phyloP scores from a whole-genome alignment of 2,329 filamentous ascomycete species.

The Venturia asperata region DNA sequence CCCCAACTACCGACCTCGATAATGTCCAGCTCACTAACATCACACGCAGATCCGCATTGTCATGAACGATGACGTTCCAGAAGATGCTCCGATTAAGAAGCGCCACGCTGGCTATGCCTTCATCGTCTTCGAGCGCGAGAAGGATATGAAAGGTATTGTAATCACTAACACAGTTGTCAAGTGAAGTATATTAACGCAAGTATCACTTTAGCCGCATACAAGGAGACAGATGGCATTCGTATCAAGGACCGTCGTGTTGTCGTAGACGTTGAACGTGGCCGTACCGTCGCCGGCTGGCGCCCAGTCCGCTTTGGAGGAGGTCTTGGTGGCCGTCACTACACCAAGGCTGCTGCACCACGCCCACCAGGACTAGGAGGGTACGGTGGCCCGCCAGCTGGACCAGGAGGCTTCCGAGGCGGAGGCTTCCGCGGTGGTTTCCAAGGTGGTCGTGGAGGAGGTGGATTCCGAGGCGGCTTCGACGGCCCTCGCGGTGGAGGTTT shows the following conservation, averaged over 20 bases:
- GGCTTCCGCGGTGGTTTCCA: constrained; percentile 50
- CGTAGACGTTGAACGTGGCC: constrained; percentile 92
- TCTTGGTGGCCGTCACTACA: constrained; percentile 86
- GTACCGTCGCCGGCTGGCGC: constrained; percentile 89
- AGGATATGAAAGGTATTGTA: constrained; percentile 92
- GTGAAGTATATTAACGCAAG: constrained; percentile 24
- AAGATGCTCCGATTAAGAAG: constrained; percentile 48
- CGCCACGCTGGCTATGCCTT: constrained; percentile 93
- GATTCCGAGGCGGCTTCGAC: constrained; percentile 35
- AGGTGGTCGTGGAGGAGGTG: constrained; percentile 48
- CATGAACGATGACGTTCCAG: constrained; percentile 63
- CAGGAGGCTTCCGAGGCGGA: constrained; percentile 46
- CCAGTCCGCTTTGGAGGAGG: constrained; percentile 87
- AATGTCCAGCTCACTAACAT: not conserved
- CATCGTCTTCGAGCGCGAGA: constrained; percentile 92
- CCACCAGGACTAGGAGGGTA: constrained; percentile 59
- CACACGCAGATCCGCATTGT: constrained; percentile 71
- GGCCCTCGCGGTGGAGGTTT: constrained; percentile 24
- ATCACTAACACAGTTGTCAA: constrained; percentile 6
- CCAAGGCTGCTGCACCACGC: constrained; percentile 66
- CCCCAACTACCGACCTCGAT: not conserved
- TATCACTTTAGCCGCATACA: constrained; percentile 75
- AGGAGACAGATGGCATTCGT: constrained; percentile 75
- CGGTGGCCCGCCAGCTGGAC: constrained; percentile 47
- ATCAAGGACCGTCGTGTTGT: constrained; percentile 90